These are phyloP conservation scores for Fusarium odoratissimum DNA, from an alignment of 2,329 filamentous ascomycete species.

Conservation along the genomic window DNA sequence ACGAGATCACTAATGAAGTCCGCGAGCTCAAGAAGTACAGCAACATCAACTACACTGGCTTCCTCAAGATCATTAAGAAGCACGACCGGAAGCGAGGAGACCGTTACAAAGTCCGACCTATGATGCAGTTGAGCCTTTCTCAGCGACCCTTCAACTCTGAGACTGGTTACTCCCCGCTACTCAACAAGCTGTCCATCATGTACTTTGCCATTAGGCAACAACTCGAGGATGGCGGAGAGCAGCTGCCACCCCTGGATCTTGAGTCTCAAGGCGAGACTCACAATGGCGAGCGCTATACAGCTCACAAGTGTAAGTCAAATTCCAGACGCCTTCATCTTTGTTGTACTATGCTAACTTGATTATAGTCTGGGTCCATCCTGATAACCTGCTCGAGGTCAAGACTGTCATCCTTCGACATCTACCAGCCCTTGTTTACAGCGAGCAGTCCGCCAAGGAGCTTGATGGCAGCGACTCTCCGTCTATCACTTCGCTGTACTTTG, in stretches of 20 bases:
- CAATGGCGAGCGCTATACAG: slow-evolving; percentile 80
- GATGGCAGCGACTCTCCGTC: slow-evolving; percentile 87
- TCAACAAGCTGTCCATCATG: slow-evolving; percentile 93
- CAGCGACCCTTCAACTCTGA: slow-evolving; percentile 95
- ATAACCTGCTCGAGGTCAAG: slow-evolving; percentile 97
- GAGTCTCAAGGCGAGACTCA: slow-evolving; percentile 67
- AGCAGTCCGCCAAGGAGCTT: slow-evolving; percentile 83
- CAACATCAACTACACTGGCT: slow-evolving; percentile 96
- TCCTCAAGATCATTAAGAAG: slow-evolving; percentile 98
- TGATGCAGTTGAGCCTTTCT: slow-evolving; percentile 91
- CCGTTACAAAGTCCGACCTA: slow-evolving; percentile 87
- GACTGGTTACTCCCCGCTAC: slow-evolving; percentile 84
- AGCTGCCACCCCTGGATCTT: slow-evolving; percentile 57
- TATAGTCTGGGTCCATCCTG: slow-evolving; percentile 90
- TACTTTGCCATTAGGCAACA: slow-evolving; percentile 94
- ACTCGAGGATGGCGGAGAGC: slow-evolving; percentile 67
- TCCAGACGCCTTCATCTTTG: background rate
- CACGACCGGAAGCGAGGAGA: slow-evolving; percentile 93
- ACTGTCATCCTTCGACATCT: slow-evolving; percentile 92
- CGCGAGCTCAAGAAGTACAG: slow-evolving; percentile 96
- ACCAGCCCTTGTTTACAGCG: slow-evolving; percentile 92
- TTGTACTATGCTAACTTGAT: slow-evolving; percentile 5
- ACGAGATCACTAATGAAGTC: slow-evolving; percentile 88
- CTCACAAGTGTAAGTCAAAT: slow-evolving; percentile 79
- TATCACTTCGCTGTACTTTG: slow-evolving; percentile 96